Evolutionary conservation across 2,329 filamentous ascomycete genomes (phyloP).

Genomic region (Diaporthe vexans): DNA sequence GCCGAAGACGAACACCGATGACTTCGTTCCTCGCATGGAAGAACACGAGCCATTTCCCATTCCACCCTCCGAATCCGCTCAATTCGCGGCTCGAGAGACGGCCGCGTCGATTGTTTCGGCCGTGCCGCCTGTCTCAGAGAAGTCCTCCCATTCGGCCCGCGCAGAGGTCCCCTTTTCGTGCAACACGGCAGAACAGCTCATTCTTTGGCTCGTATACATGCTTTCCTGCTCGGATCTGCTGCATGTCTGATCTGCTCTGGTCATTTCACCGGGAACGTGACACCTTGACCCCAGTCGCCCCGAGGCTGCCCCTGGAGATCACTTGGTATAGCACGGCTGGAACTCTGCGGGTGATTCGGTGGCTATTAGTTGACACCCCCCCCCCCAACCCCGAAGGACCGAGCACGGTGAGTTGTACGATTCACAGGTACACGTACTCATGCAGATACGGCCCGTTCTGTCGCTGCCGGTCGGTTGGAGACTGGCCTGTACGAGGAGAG

Average conservation of each 20-base stretch:
- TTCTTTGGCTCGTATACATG: not conserved
- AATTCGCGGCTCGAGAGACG: constrained; percentile 3
- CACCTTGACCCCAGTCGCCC: not conserved
- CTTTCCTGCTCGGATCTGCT: constrained; percentile 12
- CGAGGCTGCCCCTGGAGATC: not conserved
- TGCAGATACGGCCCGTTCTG: constrained; percentile 17
- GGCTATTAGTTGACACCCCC: not conserved
- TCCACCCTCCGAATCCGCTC: not conserved
- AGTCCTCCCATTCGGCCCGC: constrained; percentile 14
- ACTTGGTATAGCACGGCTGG: not conserved
- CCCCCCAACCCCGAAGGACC: too few species aligned
- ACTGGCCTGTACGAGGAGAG: not conserved
- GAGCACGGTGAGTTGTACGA: not conserved
- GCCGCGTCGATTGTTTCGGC: constrained; percentile 27
- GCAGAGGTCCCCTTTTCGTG: not conserved
- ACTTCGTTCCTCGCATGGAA: not conserved
- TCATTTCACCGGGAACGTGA: constrained; percentile 17
- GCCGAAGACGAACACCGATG: not conserved
- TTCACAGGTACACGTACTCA: not conserved
- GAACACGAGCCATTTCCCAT: constrained; percentile 2
- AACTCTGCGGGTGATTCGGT: not conserved
- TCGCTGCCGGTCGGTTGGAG: not conserved
- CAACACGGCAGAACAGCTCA: constrained; percentile 13
- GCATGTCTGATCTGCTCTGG: constrained; percentile 30
- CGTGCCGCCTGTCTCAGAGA: constrained; percentile 32